Evolutionary conservation across 495 filamentous ascomycete species (phyloP).

Genomic region (Saxispiralis lemnorum): DNA sequence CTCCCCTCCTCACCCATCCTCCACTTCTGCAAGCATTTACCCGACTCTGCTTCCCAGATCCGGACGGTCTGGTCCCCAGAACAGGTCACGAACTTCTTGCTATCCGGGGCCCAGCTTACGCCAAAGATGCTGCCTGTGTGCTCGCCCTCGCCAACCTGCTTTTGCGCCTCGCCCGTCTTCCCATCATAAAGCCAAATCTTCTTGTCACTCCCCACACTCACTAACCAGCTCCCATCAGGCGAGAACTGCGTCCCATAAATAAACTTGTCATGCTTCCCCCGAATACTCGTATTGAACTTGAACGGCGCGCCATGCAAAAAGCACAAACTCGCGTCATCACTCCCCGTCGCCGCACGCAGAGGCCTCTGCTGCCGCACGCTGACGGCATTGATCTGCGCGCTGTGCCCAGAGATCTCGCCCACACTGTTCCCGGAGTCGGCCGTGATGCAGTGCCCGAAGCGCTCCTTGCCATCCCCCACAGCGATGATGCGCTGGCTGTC

Average conservation of each 20-base stretch:
- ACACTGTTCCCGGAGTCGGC: conserved; percentile 92
- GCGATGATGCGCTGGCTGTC: conserved; percentile 92
- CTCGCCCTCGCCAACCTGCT: conserved; percentile 58
- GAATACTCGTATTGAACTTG: conserved; percentile 66
- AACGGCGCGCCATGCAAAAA: conserved; percentile 90
- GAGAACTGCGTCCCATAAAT: conserved; percentile 79
- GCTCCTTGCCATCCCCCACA: conserved; percentile 84
- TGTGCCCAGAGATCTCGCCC: conserved; percentile 82
- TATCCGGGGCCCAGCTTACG: conserved; percentile 79
- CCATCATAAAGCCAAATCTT: conserved; percentile 90
- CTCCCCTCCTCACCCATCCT: conserved; percentile 63
- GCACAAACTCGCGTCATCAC: conserved; percentile 72
- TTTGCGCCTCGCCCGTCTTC: conserved; percentile 70
- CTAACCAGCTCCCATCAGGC: conserved; percentile 67
- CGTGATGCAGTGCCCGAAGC: conserved; percentile 85
- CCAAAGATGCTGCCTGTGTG: conserved; percentile 88
- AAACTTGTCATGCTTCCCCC: conserved; percentile 70
- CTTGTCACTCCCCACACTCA: conserved; percentile 76
- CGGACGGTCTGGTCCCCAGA: conserved; percentile 86
- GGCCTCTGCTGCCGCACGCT: conserved; percentile 80
- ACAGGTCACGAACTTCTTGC: conserved; percentile 73
- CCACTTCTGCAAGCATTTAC: conserved; percentile 64
- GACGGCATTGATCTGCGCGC: conserved; percentile 74
- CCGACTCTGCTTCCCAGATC: conserved; percentile 72
- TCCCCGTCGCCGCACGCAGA: conserved; percentile 72